phyloP scores from a whole-genome alignment of 495 filamentous ascomycete genomes.

The Cercophora samala region DNA sequence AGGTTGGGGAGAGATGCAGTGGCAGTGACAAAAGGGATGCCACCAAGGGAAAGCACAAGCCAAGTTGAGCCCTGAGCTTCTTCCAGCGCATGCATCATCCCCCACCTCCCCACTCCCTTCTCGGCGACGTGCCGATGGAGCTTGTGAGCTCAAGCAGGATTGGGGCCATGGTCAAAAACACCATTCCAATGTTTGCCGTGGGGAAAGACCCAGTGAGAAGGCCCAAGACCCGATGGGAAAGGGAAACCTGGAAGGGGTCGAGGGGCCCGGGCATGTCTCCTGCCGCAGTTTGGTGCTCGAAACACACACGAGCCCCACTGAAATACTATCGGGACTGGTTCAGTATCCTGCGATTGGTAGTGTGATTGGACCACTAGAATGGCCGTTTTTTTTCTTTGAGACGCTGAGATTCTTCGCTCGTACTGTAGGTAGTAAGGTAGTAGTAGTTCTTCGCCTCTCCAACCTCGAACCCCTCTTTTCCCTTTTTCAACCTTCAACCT shows the following conservation, averaged over 20 bases:
- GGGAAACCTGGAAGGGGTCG: not conserved
- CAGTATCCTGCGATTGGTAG: not conserved
- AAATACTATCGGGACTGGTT: not conserved
- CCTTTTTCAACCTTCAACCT: slow-evolving; percentile 18
- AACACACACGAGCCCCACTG: not conserved
- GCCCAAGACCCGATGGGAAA: not conserved
- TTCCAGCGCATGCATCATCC: not conserved
- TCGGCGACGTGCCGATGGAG: not conserved
- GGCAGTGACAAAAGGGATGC: not conserved
- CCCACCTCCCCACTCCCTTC: not conserved
- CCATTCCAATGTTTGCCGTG: not conserved
- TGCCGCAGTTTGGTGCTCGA: not conserved
- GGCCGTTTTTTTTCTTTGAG: slow-evolving; percentile 17
- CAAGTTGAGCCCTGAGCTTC: not conserved
- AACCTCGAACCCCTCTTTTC: slow-evolving; percentile 28
- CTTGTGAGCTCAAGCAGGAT: not conserved
- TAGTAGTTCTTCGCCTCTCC: slow-evolving; percentile 15
- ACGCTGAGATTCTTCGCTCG: slow-evolving; percentile 12
- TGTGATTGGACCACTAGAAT: slow-evolving; percentile 10
- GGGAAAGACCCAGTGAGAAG: not conserved
- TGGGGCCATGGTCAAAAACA: not conserved
- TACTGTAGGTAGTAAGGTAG: too few relatives aligned
- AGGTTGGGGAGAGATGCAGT: slow-evolving; percentile 21
- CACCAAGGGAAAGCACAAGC: slow-evolving; percentile 2
- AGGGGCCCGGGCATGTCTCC: not conserved